Evolutionary conservation across 1,139 yeast species (phyloP), one percentile per base, ranked within the genome.

Genomic region (Taphrina confusa): DNA sequence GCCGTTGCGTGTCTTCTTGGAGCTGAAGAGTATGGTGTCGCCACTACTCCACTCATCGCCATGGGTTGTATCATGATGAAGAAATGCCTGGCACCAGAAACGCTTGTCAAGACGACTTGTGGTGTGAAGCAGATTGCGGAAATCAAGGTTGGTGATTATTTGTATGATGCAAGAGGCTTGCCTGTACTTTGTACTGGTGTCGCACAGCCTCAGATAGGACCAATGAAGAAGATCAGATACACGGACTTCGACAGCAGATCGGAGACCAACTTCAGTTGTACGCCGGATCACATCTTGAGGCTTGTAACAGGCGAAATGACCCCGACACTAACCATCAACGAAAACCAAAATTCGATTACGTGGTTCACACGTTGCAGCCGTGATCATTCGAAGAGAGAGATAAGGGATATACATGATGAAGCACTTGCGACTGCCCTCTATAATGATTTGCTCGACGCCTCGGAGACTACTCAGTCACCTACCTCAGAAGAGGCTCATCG

Each of bases 21-120:
- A 74, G 98, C 98, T 59, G 98, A 92, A 75, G 96, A 94, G 73
- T 92, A 95, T 87, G 96, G 97, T 37, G 86, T 92, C 71, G 98
- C 98, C 37, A 92, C 98, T 37, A 85, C 96, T 67, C 97, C 98
- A 57, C 82, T 92, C 73, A 91, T 92, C 70, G 95, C 97, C 52
- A 83, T 91, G 91, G 97, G 97, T 62, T 92, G 98, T 80, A 85
- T 91, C 71, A 84, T 89, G 87, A 85, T 91, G 87, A 81, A 96
- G 75, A 87, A 85, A 77, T 91, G 97, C 20, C 37, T 33, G 4
- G 37, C 37, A 6, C 37, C 37, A 33, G 14, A 33, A 5, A 33
- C 37, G 5, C 14, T 33, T 5, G 37, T 33, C 37, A 33, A 33
- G 37, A 33, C 37, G n/a, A 33, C 37, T 33, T 5, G 37, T 12